Conservation (phyloP, 768 basidiomycete species). For the Xerocomellus chrysenteron region DNA sequence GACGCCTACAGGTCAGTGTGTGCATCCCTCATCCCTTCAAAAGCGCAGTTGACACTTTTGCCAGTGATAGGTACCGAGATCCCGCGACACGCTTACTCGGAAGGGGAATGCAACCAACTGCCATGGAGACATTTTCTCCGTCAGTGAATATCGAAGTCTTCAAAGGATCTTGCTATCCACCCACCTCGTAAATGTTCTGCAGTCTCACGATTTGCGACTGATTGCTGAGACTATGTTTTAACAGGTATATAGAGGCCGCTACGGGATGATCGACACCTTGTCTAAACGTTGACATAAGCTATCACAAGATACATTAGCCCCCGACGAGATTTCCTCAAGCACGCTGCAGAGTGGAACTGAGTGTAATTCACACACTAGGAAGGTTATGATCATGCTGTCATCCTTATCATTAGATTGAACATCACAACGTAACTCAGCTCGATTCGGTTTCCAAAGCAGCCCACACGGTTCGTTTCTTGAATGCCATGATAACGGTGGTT, state of each 20-base stretch:
- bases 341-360: not conserved
- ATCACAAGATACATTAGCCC: not conserved
- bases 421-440: not conserved
- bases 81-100: not conserved
- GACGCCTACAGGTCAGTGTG: not conserved
- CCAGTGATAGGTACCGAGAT: not conserved
- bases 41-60: not conserved
- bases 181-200: not conserved
- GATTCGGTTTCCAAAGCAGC: conserved; percentile 2
- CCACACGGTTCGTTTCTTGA: conserved; percentile 5
- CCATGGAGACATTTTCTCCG: not conserved
- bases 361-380: not conserved
- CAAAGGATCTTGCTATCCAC: not conserved
- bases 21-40: not conserved
- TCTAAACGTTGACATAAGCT: not conserved
- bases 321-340: not conserved
- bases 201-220: not conserved
- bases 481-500: not conserved
- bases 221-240: not conserved
- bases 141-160: not conserved
- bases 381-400: not conserved
- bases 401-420: conserved; percentile 3
- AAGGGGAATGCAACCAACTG: not conserved
- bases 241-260: not conserved
- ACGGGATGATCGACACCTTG: not conserved